Evolutionary conservation across 495 filamentous ascomycete genomes (phyloP), one percentile per base, ranked within the genome.

Genomic region (Aspergillus olivimuriae): DNA sequence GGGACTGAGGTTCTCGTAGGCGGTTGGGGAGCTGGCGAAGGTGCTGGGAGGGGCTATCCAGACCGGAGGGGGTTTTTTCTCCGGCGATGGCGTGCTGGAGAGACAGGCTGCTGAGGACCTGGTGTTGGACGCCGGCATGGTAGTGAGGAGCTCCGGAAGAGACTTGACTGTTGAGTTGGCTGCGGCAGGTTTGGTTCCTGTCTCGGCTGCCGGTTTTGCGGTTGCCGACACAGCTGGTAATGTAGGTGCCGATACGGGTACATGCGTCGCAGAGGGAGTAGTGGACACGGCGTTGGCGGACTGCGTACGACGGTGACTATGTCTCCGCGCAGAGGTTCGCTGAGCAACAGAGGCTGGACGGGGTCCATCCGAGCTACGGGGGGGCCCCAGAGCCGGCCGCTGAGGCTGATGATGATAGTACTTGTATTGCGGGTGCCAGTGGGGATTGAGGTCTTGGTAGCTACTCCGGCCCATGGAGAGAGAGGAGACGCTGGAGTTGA

Each of bases 1-100:
- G 17, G 49, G 55, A 14, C 35, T 34, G 3, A 49, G 44, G 35
- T 60, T 60, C 19, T 65, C 62, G 14, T 50, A 34, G 2, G 39
- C n/a, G 4, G 50, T 42, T 5, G 60, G 58, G 0, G 60, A 65
- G 9, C 44, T 46, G 21, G 31, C 43, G 17, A 48, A 48, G n/a
- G n/a, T n/a, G n/a, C 53, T 55, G 6, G 57, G 37, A 6, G 57
- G 37, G 3, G 56, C 39, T 21, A 55, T 44, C 68, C 68, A 72
- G 11, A 58, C 31, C 0, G 55, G 47, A 4, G 53, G 23, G 18
- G 39, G 44, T 41, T 58, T 51, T 41, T 58, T 51, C 21, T 66
- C 62, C 0, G 68, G 60, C 5, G 68, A 66, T 4, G 67, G 65
- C 0, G 63, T 70, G 22, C 57, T 52, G 0, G 62, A 55, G 5